These are phyloP conservation scores for Lodderomyces oxycetoniae DNA, from an alignment of 1,139 yeast species.

Conservation along the genomic window DNA sequence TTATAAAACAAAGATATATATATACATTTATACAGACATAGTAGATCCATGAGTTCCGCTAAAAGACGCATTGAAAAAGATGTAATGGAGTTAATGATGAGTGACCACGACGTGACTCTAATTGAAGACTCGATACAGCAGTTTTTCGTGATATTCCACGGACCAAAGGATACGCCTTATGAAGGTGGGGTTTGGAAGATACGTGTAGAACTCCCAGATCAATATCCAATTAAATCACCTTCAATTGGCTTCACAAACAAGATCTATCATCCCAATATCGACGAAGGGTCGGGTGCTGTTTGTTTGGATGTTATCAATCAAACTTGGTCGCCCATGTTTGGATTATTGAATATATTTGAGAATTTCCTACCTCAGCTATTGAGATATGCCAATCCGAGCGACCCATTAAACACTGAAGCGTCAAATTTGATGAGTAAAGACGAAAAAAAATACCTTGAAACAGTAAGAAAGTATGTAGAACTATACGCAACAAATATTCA, in stretches of 20 bases:
- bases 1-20: no score
- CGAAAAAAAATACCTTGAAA: constrained; percentile 59
- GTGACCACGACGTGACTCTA: constrained; percentile 84
- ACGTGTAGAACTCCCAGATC: constrained; percentile 92
- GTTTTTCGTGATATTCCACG: constrained; percentile 78
- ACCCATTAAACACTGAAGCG: constrained; percentile 91
- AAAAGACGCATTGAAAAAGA: constrained; percentile 93
- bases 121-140: constrained; percentile 90
- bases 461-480: constrained; percentile 69
- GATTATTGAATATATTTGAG: constrained; percentile 83
- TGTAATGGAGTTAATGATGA: constrained; percentile 95
- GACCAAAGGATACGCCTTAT: constrained; percentile 87
- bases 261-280: constrained; percentile 92
- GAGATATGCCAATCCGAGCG: constrained; percentile 90
- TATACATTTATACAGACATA: no score
- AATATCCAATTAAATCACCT: constrained; percentile 93
- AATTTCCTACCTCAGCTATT: constrained; percentile 88
- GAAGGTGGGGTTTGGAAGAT: constrained; percentile 89
- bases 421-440: constrained; percentile 75
- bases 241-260: constrained; percentile 91
- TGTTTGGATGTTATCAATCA: constrained; percentile 96
- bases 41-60: constrained; percentile 71
- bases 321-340: constrained; percentile 99
- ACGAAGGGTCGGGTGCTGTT: constrained; percentile 85
- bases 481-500: constrained; percentile 56